Conservation (phyloP, 2,329 filamentous ascomycete genomes). For the Stromatinia cepivora region DNA sequence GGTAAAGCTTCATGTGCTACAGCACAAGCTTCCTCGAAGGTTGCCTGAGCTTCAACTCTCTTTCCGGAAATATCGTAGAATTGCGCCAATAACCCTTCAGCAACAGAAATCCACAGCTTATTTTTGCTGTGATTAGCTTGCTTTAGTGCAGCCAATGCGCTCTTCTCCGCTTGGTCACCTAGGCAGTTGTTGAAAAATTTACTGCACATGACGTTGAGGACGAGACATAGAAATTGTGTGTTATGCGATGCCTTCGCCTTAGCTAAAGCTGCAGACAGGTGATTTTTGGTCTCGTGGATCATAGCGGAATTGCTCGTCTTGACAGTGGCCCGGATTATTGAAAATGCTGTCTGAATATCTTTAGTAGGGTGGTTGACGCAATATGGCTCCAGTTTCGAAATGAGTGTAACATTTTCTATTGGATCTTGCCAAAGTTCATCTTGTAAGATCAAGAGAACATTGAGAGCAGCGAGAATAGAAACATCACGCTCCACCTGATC, state of each 20-base stretch:
- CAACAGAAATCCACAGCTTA: conserved; percentile 76
- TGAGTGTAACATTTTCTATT: conserved; percentile 57
- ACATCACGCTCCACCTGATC: conserved; percentile 62
- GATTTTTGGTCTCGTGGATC: conserved; percentile 75
- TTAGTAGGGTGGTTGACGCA: conserved; percentile 70
- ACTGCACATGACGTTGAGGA: conserved; percentile 80
- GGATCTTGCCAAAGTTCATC: conserved; percentile 59
- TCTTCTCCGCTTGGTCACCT: conserved; percentile 81
- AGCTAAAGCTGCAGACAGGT: conserved; percentile 71
- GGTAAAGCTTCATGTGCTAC: conserved; percentile 35
- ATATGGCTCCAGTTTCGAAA: conserved; percentile 65
- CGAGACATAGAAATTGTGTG: conserved; percentile 77
- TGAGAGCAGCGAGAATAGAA: conserved; percentile 65
- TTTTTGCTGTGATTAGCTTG: conserved; percentile 71
- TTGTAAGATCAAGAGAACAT: conserved; percentile 71
- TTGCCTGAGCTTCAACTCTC: conserved; percentile 49
- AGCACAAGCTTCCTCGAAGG: conserved; percentile 46
- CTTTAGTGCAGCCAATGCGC: conserved; percentile 65
- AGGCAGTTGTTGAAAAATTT: conserved; percentile 58
- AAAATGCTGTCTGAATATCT: conserved; percentile 76
- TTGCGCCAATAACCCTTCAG: conserved; percentile 74
- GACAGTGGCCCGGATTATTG: conserved; percentile 70
- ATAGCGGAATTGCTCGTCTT: conserved; percentile 61
- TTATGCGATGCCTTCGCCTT: conserved; percentile 71
- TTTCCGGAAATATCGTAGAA: conserved; percentile 74